These are phyloP conservation scores for Pelagophyceae sp. DNA, from an alignment of 352 stramenopile species.

Conservation along the genomic window DNA sequence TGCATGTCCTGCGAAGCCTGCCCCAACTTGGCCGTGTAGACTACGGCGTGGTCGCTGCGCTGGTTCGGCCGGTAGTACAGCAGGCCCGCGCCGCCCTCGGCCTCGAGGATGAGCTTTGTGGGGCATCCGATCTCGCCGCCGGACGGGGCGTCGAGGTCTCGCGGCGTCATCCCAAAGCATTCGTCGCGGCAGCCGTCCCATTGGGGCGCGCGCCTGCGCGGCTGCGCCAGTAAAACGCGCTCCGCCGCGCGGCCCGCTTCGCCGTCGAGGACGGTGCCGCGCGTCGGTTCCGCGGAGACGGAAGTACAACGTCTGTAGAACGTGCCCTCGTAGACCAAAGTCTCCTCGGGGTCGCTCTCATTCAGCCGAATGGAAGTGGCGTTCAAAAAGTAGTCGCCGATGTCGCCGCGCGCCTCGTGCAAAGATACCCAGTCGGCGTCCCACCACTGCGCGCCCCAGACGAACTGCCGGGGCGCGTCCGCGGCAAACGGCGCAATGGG, in stretches of 20 bases:
- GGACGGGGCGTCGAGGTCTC: conserved; percentile 28
- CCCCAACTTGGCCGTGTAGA: conserved; percentile 49
- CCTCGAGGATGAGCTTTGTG: neutral
- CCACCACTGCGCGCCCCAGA: neutral
- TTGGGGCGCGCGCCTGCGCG: conserved; percentile 70
- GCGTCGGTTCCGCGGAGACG: conserved; percentile 75
- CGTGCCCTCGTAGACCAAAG: conserved; percentile 27
- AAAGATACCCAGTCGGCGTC: neutral
- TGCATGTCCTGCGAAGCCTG: neutral
- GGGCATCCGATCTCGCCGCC: conserved; percentile 1
- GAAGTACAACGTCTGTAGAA: conserved; percentile 50
- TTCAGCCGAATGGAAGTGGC: too few relatives aligned
- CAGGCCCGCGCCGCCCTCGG: conserved; percentile 32
- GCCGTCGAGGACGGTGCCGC: conserved; percentile 42
- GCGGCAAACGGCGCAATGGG: conserved; percentile 49
- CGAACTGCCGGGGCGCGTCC: conserved; percentile 49
- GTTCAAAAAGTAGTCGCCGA: conserved; percentile 22
- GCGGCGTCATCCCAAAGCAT: conserved; percentile 44
- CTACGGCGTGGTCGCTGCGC: conserved; percentile 64
- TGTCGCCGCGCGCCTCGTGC: neutral
- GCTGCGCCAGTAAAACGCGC: conserved; percentile 71
- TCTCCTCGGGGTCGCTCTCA: conserved; percentile 32
- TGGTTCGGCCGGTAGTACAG: conserved; percentile 73
- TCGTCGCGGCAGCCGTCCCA: conserved; percentile 89
- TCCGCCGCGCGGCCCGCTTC: conserved; percentile 46